Percentiles rank a stretch among this genome's conserved stretches.
Evolutionary conservation across 2,329 filamentous ascomycete species (phyloP).

Genomic region (Pseudogymnoascus sp.): DNA sequence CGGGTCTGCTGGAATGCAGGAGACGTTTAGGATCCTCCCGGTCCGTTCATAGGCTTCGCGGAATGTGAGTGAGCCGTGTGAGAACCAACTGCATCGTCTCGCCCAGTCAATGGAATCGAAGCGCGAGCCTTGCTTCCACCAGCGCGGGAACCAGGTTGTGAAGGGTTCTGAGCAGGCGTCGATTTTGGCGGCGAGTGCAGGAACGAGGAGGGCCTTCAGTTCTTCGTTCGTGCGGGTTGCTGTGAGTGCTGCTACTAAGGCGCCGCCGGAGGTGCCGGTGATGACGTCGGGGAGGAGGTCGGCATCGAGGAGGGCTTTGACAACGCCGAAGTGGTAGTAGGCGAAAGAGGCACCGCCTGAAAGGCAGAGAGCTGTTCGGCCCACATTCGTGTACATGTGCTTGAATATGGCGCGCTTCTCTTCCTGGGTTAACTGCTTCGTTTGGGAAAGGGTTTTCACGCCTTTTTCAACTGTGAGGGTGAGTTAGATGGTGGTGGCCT

Average conservation of each 20-base stretch:
- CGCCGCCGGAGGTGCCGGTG: conserved; percentile 91
- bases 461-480: conserved; percentile 48
- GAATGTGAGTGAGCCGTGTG: conserved; percentile 85
- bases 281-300: conserved; percentile 85
- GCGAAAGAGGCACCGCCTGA: conserved; percentile 92
- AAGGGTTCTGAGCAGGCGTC: conserved; percentile 76
- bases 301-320: conserved; percentile 81
- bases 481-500: neutral
- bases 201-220: conserved; percentile 74
- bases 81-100: conserved; percentile 77
- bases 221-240: conserved; percentile 90
- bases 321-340: conserved; percentile 92
- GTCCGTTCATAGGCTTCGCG: conserved; percentile 90
- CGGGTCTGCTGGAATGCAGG: conserved; percentile 90
- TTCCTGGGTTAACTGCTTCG: conserved; percentile 58
- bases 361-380: conserved; percentile 83
- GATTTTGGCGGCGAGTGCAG: conserved; percentile 77
- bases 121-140: conserved; percentile 86
- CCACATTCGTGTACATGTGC: conserved; percentile 82
- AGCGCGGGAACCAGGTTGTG: conserved; percentile 68
- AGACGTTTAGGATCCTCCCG: conserved; percentile 89
- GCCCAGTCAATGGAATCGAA: conserved; percentile 96
- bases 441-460: conserved; percentile 61
- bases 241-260: conserved; percentile 77
- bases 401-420: conserved; percentile 80